phyloP scores from a whole-genome alignment of 208 protist species.

The Trypanosoma platydactyli region DNA sequence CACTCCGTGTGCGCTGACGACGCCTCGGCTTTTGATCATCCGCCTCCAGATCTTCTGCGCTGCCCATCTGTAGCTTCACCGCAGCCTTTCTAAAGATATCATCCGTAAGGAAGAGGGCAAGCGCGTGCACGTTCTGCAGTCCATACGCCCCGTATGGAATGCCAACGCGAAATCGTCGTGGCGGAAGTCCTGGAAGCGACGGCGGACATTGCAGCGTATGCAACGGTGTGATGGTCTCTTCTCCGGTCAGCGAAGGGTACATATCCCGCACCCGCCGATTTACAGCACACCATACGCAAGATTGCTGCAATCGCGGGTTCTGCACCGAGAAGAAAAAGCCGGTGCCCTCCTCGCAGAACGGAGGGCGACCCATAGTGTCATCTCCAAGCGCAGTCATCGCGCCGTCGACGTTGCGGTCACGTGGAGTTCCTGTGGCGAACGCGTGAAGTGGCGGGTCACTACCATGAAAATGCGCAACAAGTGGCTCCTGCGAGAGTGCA shows the following conservation, averaged over 20 bases:
- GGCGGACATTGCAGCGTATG: slow-evolving; percentile 61
- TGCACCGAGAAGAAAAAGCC: slow-evolving; percentile 63
- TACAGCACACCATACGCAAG: slow-evolving; percentile 77
- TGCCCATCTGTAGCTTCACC: slow-evolving; percentile 10
- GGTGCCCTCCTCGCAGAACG: slow-evolving; percentile 64
- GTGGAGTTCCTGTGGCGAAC: not conserved
- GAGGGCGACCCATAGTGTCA: not conserved
- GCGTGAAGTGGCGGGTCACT: slow-evolving; percentile 4
- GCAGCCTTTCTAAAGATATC: slow-evolving; percentile 67
- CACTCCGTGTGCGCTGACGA: not conserved
- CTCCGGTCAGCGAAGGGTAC: slow-evolving; percentile 29
- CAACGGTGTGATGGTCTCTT: slow-evolving; percentile 48
- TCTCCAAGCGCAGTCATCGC: not conserved
- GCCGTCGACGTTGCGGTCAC: not conserved
- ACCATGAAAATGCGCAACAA: slow-evolving; percentile 52
- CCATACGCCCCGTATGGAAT: slow-evolving; percentile 62
- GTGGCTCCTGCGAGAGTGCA: slow-evolving; percentile 35
- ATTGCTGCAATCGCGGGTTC: slow-evolving; percentile 61
- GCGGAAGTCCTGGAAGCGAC: slow-evolving; percentile 62
- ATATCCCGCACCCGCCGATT: slow-evolving; percentile 36
- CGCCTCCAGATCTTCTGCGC: not conserved
- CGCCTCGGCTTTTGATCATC: not conserved
- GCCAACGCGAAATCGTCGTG: slow-evolving; percentile 47
- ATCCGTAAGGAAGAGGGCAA: slow-evolving; percentile 56
- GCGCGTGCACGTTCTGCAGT: slow-evolving; percentile 48